phyloP scores from a whole-genome alignment of 176 grass and related monocot species.

The Metroxylon sagu region DNA sequence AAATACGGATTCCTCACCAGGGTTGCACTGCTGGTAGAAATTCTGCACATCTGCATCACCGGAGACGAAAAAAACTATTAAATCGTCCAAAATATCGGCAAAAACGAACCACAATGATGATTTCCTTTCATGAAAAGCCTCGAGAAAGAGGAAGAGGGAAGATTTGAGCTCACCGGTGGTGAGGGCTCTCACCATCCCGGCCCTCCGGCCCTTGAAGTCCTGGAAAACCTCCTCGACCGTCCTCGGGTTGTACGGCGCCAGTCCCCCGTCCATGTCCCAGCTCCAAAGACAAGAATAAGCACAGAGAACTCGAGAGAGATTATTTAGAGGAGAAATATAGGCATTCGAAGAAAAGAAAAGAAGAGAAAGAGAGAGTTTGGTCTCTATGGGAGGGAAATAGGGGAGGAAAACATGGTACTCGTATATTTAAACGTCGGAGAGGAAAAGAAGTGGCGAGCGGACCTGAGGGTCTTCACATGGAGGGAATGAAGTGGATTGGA shows the following conservation, averaged over 20 bases:
- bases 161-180: constrained; percentile 36
- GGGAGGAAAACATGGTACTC: background rate
- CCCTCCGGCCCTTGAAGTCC: constrained; percentile 81
- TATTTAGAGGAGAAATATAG: background rate
- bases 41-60: constrained; percentile 73
- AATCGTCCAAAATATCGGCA: too few relatives aligned
- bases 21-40: constrained; percentile 89
- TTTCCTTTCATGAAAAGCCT: background rate
- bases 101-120: too few relatives aligned
- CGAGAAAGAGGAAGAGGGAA: background rate
- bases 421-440: background rate
- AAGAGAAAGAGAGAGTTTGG: background rate
- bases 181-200: constrained; percentile 72
- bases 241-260: constrained; percentile 47
- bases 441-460: constrained; percentile 16
- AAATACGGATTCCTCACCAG: constrained; percentile 37
- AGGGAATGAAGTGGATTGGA: constrained; percentile 49
- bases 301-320: background rate
- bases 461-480: constrained; percentile 20
- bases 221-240: constrained; percentile 93
- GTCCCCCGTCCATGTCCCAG: constrained; percentile 40
- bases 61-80: constrained; percentile 4
- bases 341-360: background rate
- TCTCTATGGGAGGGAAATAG: background rate
- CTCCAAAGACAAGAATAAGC: background rate